These are phyloP conservation scores for Rubroboletus pulcherrimus DNA, from an alignment of 768 basidiomycete species.

Conservation along the genomic window DNA sequence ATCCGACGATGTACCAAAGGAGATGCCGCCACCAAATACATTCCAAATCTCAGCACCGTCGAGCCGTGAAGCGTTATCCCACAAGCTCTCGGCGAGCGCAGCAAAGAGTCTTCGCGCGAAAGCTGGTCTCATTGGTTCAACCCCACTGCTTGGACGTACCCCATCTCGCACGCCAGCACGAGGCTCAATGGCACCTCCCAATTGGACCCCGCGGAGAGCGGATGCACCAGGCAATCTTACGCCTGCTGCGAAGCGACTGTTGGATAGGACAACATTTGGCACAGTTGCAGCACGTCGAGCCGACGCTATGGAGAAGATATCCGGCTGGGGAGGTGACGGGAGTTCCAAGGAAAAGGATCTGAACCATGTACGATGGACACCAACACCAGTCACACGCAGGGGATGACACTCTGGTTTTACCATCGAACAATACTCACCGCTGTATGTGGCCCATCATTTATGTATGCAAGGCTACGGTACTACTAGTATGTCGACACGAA, in stretches of 20 bases:
- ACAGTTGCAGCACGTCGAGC: conserved; percentile 59
- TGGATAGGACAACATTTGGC: conserved; percentile 69
- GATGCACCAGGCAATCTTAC: conserved; percentile 75
- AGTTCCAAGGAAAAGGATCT: conserved; percentile 58
- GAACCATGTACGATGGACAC: conserved; percentile 72
- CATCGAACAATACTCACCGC: conserved; percentile 4
- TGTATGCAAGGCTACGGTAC: conserved; percentile 11
- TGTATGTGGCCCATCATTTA: neutral
- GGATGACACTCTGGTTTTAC: conserved; percentile 13
- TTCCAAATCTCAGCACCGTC: conserved; percentile 79
- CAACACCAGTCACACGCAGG: conserved; percentile 53
- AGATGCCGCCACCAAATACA: conserved; percentile 44
- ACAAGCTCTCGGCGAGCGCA: conserved; percentile 78
- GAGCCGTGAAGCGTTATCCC: conserved; percentile 77
- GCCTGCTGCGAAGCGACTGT: conserved; percentile 75
- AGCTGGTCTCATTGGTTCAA: conserved; percentile 52
- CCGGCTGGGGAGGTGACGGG: conserved; percentile 50
- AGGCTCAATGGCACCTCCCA: conserved; percentile 71
- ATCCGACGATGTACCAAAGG: conserved; percentile 49
- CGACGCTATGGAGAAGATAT: conserved; percentile 59
- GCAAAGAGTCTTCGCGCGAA: conserved; percentile 76
- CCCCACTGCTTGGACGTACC: conserved; percentile 25
- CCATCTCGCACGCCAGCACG: conserved; percentile 36
- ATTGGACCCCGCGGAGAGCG: conserved; percentile 71
- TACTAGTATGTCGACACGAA: conserved; percentile 5